Base-by-base conservation (phyloP, 306 rosid genomes). In the Herpetospermum pedunculosum region DNA sequence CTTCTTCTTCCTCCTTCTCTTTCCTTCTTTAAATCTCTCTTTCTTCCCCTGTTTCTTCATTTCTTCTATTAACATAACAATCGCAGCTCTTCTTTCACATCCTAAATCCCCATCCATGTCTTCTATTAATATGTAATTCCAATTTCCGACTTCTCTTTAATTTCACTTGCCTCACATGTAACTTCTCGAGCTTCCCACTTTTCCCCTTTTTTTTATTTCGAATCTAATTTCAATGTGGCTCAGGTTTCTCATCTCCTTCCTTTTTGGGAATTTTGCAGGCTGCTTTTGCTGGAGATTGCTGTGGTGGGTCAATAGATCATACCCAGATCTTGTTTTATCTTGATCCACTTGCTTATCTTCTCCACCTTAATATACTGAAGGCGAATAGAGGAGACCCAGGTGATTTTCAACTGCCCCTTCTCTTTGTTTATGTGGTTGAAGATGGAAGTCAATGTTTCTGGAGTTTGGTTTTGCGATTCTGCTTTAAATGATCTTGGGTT, bases 321-420 rank as follows among this genome's bases (percentile, higher is more conserved):
- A 74, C 90, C 84, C 87, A 86, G 97, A 90, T 88, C 97, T 84
- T 87, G 79, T 80, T 80, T 28, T 78, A 64, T 14, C 77, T 78
- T 79, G 90, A 86, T 86, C 90, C 88, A 74, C 77, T 69, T 54
- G 21, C 73, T 72, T 80, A 78, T 69, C 76, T 70, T 12, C 72
- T 76, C 73, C 64, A 70, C 80, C 76, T 72, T 78, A 23, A 47
- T 14, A 6, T 77, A 78, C 35, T 49, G 19, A 58, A 49, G 76
- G 76, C 80, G 81, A 74, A 67, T 63, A 44, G 65, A 14, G 69
- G 52, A 78, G 58, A 76, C 59, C 15, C 73, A 78, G 90, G 90
- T 82, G 78, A 73, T 44, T 21, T 30, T 77, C 76, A 63, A 28
- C 73, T 46, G 48, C 76, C 44, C 44, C 76, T 68, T 72, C 64